Conservation (phyloP, 148 eudicot genomes). For the Rhododendron vialii region DNA sequence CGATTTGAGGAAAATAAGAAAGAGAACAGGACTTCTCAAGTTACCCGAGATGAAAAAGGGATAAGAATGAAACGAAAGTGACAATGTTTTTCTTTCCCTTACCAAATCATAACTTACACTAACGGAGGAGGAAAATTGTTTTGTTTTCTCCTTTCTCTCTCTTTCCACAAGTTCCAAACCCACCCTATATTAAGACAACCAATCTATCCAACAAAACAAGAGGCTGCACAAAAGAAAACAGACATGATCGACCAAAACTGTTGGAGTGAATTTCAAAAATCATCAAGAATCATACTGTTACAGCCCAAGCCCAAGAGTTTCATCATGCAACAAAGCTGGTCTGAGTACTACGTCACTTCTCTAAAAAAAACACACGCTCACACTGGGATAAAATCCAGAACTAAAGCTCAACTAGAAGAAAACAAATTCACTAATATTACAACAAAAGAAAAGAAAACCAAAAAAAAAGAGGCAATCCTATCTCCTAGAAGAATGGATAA, state of each 20-base stretch:
- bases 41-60: neutral
- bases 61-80: neutral
- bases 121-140: neutral
- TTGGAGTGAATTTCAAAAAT: neutral
- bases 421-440: neutral
- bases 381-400: neutral
- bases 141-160: neutral
- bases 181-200: neutral
- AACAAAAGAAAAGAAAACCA: neutral
- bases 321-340: constrained; percentile 2
- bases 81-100: neutral
- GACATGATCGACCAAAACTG: neutral
- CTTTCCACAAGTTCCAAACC: neutral
- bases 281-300: neutral
- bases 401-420: neutral
- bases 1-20: neutral
- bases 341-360: neutral
- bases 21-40: neutral
- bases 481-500: constrained; percentile 1
- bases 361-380: neutral
- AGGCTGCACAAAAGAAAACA: neutral
- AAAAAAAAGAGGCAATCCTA: neutral
- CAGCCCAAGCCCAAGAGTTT: neutral
- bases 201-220: neutral
- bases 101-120: neutral